A percentile compares a stretch with the other conserved stretches of the same genome.
Evolutionary conservation across 192 early-diverging fungal genomes (phyloP).

Genomic region (Cetraspora pellucida): DNA sequence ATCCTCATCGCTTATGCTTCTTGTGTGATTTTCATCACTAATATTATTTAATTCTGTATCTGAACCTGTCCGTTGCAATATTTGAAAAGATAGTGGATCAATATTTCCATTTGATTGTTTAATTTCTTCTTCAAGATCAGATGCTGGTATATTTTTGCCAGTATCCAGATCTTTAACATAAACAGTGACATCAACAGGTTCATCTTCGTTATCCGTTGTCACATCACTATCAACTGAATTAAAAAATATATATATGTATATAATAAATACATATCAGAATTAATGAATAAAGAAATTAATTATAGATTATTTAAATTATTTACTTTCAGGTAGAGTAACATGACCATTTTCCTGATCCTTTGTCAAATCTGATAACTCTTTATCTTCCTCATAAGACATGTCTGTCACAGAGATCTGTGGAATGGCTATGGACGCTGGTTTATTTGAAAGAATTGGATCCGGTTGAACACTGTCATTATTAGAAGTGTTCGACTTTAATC

Average conservation of each 20-base stretch:
- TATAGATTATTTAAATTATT: too few relatives aligned
- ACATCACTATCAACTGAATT: neutral
- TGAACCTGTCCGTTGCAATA: slow-evolving; percentile 29
- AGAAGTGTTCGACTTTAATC: neutral
- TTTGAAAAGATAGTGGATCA: slow-evolving; percentile 33
- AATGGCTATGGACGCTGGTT: neutral
- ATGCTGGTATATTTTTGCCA: slow-evolving; percentile 21
- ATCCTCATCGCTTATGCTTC: neutral
- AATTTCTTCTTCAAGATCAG: slow-evolving; percentile 30
- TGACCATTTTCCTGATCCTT: neutral
- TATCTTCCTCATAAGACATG: neutral
- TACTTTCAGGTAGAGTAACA: too few relatives aligned
- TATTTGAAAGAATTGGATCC: neutral
- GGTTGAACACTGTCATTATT: neutral
- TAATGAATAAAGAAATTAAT: too few relatives aligned
- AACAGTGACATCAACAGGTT: slow-evolving; percentile 19
- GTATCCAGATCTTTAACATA: slow-evolving; percentile 36
- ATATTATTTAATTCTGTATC: neutral
- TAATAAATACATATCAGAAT: too few relatives aligned
- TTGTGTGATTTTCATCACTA: neutral
- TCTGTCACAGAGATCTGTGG: slow-evolving; percentile 14
- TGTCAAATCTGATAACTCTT: neutral
- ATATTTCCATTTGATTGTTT: slow-evolving; percentile 30
- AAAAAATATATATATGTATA: too few relatives aligned
- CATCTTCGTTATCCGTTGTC: neutral